A percentile compares a stretch with the other conserved stretches of the same genome.
Evolutionary conservation across 352 stramenopile species (phyloP).

Genomic region (Pythium dissimile): DNA sequence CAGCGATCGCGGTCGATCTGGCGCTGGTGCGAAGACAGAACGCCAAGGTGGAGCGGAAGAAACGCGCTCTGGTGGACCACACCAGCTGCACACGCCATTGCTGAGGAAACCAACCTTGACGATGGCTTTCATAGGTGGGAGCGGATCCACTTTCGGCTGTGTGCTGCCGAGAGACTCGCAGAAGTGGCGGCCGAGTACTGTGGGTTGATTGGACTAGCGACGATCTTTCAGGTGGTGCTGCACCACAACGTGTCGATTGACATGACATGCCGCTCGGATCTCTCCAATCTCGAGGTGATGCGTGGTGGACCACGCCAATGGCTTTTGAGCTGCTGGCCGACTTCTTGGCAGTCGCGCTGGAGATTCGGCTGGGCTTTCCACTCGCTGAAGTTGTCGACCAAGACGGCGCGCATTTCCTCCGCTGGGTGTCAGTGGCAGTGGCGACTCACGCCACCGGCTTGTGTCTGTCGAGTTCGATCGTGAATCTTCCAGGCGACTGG

Average conservation of each 20-base stretch:
- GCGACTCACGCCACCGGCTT: not conserved
- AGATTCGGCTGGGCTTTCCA: slow-evolving; percentile 1
- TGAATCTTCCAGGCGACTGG: too few relatives aligned
- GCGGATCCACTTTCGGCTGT: not conserved
- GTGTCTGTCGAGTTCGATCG: not conserved
- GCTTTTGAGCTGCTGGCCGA: not conserved
- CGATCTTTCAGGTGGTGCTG: not conserved
- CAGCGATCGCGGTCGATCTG: not conserved
- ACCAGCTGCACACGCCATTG: too few relatives aligned
- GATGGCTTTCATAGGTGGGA: slow-evolving; percentile 1
- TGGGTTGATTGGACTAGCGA: slow-evolving; percentile 11
- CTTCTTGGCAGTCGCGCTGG: not conserved
- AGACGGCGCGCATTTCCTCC: not conserved
- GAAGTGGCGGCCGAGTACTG: slow-evolving; percentile 13
- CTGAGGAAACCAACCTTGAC: not conserved
- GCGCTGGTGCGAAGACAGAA: not conserved
- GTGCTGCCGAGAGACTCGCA: not conserved
- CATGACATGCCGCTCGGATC: not conserved
- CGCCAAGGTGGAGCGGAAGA: not conserved
- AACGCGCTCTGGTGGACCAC: too few relatives aligned
- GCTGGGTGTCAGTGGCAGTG: not conserved
- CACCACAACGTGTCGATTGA: not conserved
- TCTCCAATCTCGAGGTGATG: not conserved
- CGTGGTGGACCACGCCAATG: not conserved
- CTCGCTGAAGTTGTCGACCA: not conserved